Conservation (phyloP, 306 rosid genomes). For the Oemleria cerasiformis region DNA sequence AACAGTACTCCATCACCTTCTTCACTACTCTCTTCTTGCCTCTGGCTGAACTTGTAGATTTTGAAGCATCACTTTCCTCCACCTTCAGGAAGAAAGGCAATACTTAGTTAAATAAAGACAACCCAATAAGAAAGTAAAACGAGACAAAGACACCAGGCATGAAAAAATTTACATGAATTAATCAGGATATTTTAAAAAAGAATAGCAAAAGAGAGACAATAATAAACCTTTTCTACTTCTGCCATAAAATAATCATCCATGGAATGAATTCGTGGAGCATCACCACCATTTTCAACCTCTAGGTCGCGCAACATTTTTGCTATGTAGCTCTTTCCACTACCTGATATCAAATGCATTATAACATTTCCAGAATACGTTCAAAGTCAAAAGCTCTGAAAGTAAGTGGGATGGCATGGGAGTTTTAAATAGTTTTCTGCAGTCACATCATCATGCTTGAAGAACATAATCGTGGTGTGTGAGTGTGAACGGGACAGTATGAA, state of each 20-base stretch:
- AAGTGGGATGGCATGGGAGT: constrained; percentile 5
- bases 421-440: background rate
- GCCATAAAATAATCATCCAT: constrained; percentile 98
- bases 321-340: constrained; percentile 95
- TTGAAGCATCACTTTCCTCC: constrained; percentile 64
- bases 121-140: background rate
- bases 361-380: constrained; percentile 15
- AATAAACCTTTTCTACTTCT: constrained; percentile 88
- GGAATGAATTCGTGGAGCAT: constrained; percentile 93
- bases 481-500: background rate
- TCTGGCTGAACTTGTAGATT: constrained; percentile 66
- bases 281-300: constrained; percentile 87
- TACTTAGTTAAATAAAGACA: constrained; percentile 6
- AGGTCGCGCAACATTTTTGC: constrained; percentile 94
- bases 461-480: background rate
- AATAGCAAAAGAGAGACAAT: constrained; percentile 13
- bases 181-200: background rate
- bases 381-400: constrained; percentile 12
- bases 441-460: background rate
- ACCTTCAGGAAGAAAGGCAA: constrained; percentile 42
- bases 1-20: constrained; percentile 95
- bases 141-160: constrained; percentile 11
- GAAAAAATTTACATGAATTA: background rate
- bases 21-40: constrained; percentile 70
- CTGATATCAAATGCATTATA: constrained; percentile 38